Conservation (phyloP, 352 stramenopile genomes). For the Phytophthora macrochlamydospora region DNA sequence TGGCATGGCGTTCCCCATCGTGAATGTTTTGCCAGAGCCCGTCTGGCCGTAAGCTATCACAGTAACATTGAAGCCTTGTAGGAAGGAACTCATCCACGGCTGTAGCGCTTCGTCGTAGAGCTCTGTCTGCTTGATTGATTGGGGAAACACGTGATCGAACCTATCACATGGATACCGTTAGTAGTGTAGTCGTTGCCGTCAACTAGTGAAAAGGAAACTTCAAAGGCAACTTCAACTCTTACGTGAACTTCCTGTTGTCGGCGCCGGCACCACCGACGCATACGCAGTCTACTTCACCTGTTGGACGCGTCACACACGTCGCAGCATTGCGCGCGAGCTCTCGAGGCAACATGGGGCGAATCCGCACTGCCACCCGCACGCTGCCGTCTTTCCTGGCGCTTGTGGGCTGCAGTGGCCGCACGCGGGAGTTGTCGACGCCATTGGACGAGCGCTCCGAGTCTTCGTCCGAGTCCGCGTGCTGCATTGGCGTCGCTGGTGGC, state of each 20-base stretch:
- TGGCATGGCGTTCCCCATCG: slow-evolving; percentile 77
- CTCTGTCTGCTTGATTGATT: slow-evolving; percentile 57
- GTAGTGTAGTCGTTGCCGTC: neutral
- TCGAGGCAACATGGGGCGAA: slow-evolving; percentile 79
- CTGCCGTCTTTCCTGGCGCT: slow-evolving; percentile 60
- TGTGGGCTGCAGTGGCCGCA: slow-evolving; percentile 16
- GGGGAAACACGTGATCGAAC: slow-evolving; percentile 85
- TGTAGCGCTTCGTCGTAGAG: slow-evolving; percentile 77
- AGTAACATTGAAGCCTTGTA: slow-evolving; percentile 91
- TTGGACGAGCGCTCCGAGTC: slow-evolving; percentile 23
- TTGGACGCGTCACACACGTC: slow-evolving; percentile 48
- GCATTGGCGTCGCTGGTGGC: neutral
- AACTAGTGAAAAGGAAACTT: neutral
- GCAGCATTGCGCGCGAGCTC: slow-evolving; percentile 61
- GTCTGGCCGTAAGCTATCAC: slow-evolving; percentile 89
- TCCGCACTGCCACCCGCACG: slow-evolving; percentile 77
- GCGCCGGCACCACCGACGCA: slow-evolving; percentile 34
- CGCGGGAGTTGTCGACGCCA: slow-evolving; percentile 20
- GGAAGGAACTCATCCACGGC: slow-evolving; percentile 81
- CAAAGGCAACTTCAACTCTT: slow-evolving; percentile 11
- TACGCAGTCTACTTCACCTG: slow-evolving; percentile 39
- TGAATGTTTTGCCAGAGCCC: slow-evolving; percentile 85
- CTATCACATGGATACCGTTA: slow-evolving; percentile 23
- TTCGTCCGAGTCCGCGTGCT: slow-evolving; percentile 21
- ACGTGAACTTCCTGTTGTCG: slow-evolving; percentile 68